phyloP scores from a whole-genome alignment of 148 eudicot species.

The Diospyros kaki region DNA sequence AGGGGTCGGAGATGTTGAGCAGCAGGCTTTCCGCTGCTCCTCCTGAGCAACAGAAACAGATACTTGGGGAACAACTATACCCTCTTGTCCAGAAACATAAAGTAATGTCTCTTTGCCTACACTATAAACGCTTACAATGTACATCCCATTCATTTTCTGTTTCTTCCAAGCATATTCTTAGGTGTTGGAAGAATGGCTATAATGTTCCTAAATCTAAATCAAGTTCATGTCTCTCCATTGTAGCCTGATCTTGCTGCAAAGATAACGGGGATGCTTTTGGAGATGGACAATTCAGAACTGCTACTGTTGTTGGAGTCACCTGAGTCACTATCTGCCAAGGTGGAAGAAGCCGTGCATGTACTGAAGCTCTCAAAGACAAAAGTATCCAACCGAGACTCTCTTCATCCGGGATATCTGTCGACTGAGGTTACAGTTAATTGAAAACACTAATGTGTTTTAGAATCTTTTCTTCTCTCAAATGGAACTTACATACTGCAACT shows the following conservation, averaged over 20 bases:
- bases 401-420: slow-evolving; percentile 33
- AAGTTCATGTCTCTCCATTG: background rate
- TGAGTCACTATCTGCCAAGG: slow-evolving; percentile 49
- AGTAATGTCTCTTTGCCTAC: slow-evolving; percentile 24
- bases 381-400: slow-evolving; percentile 35
- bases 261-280: slow-evolving; percentile 85
- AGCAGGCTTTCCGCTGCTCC: slow-evolving; percentile 61
- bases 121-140: no score
- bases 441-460: background rate
- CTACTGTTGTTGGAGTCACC: slow-evolving; percentile 63
- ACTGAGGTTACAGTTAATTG: slow-evolving; percentile 55
- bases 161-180: no score
- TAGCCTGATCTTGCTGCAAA: slow-evolving; percentile 76
- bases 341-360: slow-evolving; percentile 69
- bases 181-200: background rate
- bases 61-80: slow-evolving; percentile 64
- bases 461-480: no score
- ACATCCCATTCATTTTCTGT: no score
- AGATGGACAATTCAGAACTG: slow-evolving; percentile 75
- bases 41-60: slow-evolving; percentile 56
- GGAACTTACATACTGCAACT: no score
- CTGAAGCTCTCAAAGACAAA: slow-evolving; percentile 46
- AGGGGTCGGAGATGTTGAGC: slow-evolving; percentile 45
- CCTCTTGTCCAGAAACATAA: slow-evolving; percentile 55
- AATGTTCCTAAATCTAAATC: background rate